Evolutionary conservation across 192 early-diverging fungal species (phyloP), one percentile per base, ranked within the genome.

Genomic region (Kickxella alabastrina): DNA sequence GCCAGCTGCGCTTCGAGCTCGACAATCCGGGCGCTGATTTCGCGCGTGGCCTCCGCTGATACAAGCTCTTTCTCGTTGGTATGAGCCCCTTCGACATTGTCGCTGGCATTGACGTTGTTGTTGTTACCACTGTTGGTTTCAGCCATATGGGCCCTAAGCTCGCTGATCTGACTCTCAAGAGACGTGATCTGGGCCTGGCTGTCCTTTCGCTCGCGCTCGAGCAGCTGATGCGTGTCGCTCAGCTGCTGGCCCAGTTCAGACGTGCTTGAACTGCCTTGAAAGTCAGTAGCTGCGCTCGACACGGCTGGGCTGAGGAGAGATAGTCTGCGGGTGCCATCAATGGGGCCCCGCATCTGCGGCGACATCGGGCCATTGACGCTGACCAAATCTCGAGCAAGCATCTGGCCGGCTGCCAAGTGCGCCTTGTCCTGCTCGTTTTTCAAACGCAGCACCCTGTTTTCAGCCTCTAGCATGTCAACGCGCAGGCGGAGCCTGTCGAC

Each of bases 371-470:
- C 56, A 32, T 59, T 60, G 8, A 39, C 55, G 8, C 43, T 41
- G 10, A 47, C 55, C 40, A 78, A 58, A 26, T 68, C 75, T 17
- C 64, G 49, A 22, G 79, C 80, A 0, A 84, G 45, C 61, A 84
- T 74, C 42, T 82, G 80, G 24, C 84, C 73, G 1, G 79, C 80
- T 21, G 79, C 68, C 24, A 80, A 49, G 10, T 75, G 68, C 3
- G 75, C 59, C 43, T 80, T 82, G 29, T 80, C 81, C 47, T 89
- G 83, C 17, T 74, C 77, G 39, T 82, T 80, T 49, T 87, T 81
- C 0, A 85, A 63, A 27, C 85, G 83, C 27, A 90, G 65, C 19
- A 82, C 65, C 27, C 79, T 79, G 48, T 90, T 90, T 52, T 90
- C 85, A 0, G 85, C 83, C 45, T 87, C 81, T 7, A 86, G 74